Base-by-base conservation (phyloP, 331 rosid genomes). In the Malus hybrid region DNA sequence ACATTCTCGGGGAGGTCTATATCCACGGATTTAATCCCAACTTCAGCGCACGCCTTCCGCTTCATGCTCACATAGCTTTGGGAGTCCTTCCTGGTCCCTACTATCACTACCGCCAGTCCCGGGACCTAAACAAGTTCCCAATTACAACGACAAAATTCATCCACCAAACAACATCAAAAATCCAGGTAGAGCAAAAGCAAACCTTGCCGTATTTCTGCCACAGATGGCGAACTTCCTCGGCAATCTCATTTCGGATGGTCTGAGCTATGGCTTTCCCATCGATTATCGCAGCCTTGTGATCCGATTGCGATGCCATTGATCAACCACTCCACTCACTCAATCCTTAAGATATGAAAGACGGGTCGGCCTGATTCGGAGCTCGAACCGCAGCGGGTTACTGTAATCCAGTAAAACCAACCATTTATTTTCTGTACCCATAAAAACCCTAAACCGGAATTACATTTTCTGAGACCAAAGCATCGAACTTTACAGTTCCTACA, bases 101-200 rank as follows among this genome's bases (percentile, higher is more conserved):
- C 96, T 32, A 88, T 93, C 84, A 93, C 96, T 70, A 89, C 97
- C 10, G 97, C 98, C 74, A 93, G 79, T 36, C 97, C 98, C 18
- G 97, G 97, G 70, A 91, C 96, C 98, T 88, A 78, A 66, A 19
- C 14, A 58, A 76, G 4, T 68, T 12, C 36, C 10, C 16, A 73
- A 63, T 20, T 4, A 22, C 71, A 8, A 10, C 2, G 28, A 42
- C 68, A 56, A 9, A 29, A 42, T 65, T 44, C n/a, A 55, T 29
- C 11, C 60, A 36, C 66, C 11, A 11, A 0, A 2, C 0, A 22
- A 42, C 3, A 24, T 3, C 11, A 7, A 57, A 48, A 34, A 33
- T 10, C 14, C 4, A 61, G 8, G n/a, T 5, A 28, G 44, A 50
- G 18, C 52, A 33, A 61, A 91, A 56, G 10, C 57, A 33, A 65